Evolutionary conservation across 305 asterid species (phyloP).

Genomic region (Ilex paraguariensis): DNA sequence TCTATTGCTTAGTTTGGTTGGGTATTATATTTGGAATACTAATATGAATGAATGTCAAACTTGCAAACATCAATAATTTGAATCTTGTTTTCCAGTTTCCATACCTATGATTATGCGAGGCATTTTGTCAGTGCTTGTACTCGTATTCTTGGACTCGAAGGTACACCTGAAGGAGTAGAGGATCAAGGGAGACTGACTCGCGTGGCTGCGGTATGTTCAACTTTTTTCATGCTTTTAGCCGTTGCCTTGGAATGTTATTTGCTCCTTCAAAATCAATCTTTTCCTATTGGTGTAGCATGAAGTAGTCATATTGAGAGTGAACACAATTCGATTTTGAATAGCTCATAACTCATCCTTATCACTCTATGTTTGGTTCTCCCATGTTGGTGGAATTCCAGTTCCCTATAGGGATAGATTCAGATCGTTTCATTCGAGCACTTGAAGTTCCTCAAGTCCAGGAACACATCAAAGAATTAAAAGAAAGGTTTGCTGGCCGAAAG

Average conservation of each 20-base stretch:
- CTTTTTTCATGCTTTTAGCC: conserved; percentile 12
- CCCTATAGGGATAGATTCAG: conserved; percentile 93
- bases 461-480: conserved; percentile 59
- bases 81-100: conserved; percentile 59
- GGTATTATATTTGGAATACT: no score
- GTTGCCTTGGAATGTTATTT: conserved; percentile 13
- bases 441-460: conserved; percentile 55
- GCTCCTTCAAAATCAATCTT: conserved; percentile 6
- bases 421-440: conserved; percentile 81
- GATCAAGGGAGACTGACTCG: conserved; percentile 96
- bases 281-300: conserved; percentile 4
- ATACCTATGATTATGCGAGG: conserved; percentile 91
- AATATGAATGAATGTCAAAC: not conserved
- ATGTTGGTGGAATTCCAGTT: conserved; percentile 43
- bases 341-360: not conserved
- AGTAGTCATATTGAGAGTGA: conserved; percentile 5
- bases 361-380: conserved; percentile 9
- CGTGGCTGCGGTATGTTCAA: conserved; percentile 80
- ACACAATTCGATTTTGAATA: conserved; percentile 3
- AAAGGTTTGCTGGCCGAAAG: conserved; percentile 85
- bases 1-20: no score
- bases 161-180: conserved; percentile 97
- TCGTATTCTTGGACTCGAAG: conserved; percentile 95
- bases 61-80: conserved; percentile 17
- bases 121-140: conserved; percentile 95